Evolutionary conservation across 805 yeast species (phyloP).

Genomic region (Ogataea parapolymorpha): DNA sequence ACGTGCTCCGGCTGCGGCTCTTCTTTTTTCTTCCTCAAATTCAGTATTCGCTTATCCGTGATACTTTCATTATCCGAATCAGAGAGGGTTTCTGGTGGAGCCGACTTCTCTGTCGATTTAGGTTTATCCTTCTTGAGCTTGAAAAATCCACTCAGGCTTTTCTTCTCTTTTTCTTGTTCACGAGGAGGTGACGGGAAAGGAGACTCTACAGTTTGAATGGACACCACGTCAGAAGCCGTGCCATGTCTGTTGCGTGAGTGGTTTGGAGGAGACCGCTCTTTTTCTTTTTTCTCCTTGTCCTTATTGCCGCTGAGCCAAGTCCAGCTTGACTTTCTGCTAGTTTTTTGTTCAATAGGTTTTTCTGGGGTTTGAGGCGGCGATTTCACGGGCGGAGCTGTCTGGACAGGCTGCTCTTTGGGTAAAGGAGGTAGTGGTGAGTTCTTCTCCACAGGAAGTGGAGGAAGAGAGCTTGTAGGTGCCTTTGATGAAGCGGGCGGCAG

Average conservation of each 20-base stretch:
- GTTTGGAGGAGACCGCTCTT: conserved; percentile 19
- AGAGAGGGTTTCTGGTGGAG: conserved; percentile 12
- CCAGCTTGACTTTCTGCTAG: conserved; percentile 15
- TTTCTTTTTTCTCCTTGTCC: conserved; percentile 10
- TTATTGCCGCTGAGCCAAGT: conserved; percentile 16
- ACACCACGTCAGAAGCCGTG: conserved; percentile 14
- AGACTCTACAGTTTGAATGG: conserved; percentile 2
- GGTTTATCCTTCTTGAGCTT: conserved; percentile 25
- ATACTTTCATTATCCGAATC: conserved; percentile 25
- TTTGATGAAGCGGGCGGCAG: conserved; percentile 9
- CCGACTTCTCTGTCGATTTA: conserved; percentile 11
- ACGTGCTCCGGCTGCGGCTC: conserved; percentile 1
- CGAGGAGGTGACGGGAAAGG: conserved; percentile 14
- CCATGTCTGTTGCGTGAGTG: conserved; percentile 32
- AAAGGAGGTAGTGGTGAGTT: conserved; percentile 19
- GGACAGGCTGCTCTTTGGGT: conserved; percentile 4
- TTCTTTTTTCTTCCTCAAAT: conserved; percentile 6
- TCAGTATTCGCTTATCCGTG: conserved; percentile 17
- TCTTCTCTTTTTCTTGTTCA: conserved; percentile 14
- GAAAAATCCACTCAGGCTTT: conserved; percentile 27
- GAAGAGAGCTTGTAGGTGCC: conserved; percentile 16
- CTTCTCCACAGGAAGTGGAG: conserved; percentile 11
- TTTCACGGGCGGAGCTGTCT: neutral
- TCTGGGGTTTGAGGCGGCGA: conserved; percentile 13
- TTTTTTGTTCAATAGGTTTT: conserved; percentile 5